Conservation (phyloP, 108 stramenopile species). For the Epithemia pelagica region DNA sequence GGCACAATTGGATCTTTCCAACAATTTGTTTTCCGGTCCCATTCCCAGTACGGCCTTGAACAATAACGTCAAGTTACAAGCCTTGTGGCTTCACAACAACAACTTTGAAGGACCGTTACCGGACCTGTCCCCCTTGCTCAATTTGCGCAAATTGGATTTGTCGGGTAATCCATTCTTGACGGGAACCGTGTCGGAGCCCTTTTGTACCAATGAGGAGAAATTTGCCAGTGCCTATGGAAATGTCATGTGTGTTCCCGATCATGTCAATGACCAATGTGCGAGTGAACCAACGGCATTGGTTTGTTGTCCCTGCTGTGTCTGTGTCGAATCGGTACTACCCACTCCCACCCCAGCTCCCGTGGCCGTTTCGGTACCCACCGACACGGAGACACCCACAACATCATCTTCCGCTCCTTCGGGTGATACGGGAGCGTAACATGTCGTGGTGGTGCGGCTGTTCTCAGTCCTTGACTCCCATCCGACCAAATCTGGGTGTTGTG, state of each 20-base stretch:
- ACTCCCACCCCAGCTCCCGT: too few relatives aligned
- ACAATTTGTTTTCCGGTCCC: not conserved
- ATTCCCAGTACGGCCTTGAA: slow-evolving; percentile 5
- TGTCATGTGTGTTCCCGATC: not conserved
- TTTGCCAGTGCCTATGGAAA: not conserved
- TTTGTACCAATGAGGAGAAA: not conserved
- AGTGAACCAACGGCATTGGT: not conserved
- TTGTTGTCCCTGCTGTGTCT: not conserved
- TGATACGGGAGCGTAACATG: too few relatives aligned
- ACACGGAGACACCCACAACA: too few relatives aligned
- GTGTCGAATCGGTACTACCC: too few relatives aligned
- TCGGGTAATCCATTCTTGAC: not conserved
- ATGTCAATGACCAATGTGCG: not conserved
- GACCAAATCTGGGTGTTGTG: too few relatives aligned
- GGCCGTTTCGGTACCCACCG: too few relatives aligned
- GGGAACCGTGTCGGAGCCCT: not conserved
- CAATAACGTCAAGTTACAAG: not conserved
- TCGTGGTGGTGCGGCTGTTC: too few relatives aligned
- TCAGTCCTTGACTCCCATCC: too few relatives aligned
- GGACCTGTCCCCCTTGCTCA: not conserved
- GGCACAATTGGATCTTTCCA: not conserved
- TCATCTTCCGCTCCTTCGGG: too few relatives aligned
- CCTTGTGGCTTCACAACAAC: not conserved
- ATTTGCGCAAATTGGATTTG: not conserved
- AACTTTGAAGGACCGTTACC: not conserved